These are phyloP conservation scores for Lactarius sanguifluus DNA, from an alignment of 768 basidiomycete genomes.

Conservation along the genomic window DNA sequence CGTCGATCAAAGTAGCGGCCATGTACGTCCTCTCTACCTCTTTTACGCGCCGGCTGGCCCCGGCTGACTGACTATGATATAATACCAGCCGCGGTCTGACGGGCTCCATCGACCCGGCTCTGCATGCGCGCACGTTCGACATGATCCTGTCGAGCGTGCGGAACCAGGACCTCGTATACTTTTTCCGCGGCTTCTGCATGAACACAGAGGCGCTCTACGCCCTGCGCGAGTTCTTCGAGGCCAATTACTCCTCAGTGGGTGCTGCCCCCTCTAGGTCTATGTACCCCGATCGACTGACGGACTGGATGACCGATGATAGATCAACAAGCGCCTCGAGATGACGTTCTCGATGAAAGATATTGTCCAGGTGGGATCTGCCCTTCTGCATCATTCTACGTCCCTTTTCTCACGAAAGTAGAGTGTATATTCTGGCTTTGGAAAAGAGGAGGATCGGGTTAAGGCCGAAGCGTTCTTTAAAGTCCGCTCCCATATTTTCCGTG, in stretches of 20 bases:
- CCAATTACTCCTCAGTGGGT: slow-evolving; percentile 65
- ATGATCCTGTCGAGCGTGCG: slow-evolving; percentile 55
- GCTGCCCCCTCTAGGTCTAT: slow-evolving; percentile 5
- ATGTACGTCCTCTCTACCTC: slow-evolving; percentile 46
- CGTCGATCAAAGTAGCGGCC: slow-evolving; percentile 66
- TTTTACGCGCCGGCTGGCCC: not conserved
- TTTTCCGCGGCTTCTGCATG: slow-evolving; percentile 54
- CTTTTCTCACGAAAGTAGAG: slow-evolving; percentile 1
- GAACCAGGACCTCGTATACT: slow-evolving; percentile 63
- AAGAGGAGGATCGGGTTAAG: slow-evolving; percentile 18
- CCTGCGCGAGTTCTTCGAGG: slow-evolving; percentile 62
- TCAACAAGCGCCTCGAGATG: slow-evolving; percentile 23
- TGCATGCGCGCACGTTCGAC: slow-evolving; percentile 62
- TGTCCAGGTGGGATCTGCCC: slow-evolving; percentile 9
- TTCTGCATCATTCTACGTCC: not conserved
- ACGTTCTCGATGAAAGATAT: slow-evolving; percentile 23
- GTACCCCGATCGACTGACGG: not conserved
- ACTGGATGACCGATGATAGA: not conserved
- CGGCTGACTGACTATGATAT: slow-evolving; percentile 12
- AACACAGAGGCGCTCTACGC: slow-evolving; percentile 58
- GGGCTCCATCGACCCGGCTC: slow-evolving; percentile 51
- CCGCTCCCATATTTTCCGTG: not conserved
- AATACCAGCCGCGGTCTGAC: slow-evolving; percentile 62
- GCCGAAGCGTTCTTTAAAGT: slow-evolving; percentile 30
- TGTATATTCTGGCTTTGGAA: slow-evolving; percentile 14